Evolutionary conservation across 345 rosid species (phyloP), one percentile per base, ranked within the genome.

Genomic region (Sisymbrium altissimum): DNA sequence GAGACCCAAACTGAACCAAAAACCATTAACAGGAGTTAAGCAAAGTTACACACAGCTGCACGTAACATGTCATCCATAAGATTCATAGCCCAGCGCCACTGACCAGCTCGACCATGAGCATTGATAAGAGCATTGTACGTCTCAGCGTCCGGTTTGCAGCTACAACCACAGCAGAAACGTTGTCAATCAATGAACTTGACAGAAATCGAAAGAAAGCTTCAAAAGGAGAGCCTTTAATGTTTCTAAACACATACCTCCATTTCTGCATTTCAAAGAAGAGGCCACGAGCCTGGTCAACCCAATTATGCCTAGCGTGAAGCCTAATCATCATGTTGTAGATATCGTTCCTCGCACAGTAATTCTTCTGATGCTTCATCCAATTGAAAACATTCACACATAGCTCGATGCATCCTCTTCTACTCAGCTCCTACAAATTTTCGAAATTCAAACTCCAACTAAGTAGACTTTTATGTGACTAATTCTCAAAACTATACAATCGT

Each of bases 41-140:
- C 55, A 76, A 58, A 80, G 80, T 66, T 84, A 88, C 97, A 75
- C 83, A 93, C 98, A 89, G 97, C 91, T 73, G 81, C 83, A 6
- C 83, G 86, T 56, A 91, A 83, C 97, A 93, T 91, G 72, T 91
- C 96, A 17, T 89, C 91, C 92, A 87, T 80, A 68, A 91, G 89
- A 82, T 93, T 93, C 88, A 86, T 82, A 14, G 96, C 94, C 98
- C 98, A 93, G 32, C 96, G 96, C 97, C 96, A 91, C 56, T 93
- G 96, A 71, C 96, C 92, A 11, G 85, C 80, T 64, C 92, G 87
- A 66, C 97, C 98, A 81, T 93, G 98, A 15, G 92, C 96, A 76
- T 85, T 83, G 70, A 91, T 91, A 39, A 93, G 92, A 73, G 98
- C 97, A 79, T 91, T 83, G 74, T 88, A 93, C 44, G 96, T 93